These are phyloP conservation scores for Chalara sp. DNA, from an alignment of 2,329 filamentous ascomycete genomes.

Conservation along the genomic window DNA sequence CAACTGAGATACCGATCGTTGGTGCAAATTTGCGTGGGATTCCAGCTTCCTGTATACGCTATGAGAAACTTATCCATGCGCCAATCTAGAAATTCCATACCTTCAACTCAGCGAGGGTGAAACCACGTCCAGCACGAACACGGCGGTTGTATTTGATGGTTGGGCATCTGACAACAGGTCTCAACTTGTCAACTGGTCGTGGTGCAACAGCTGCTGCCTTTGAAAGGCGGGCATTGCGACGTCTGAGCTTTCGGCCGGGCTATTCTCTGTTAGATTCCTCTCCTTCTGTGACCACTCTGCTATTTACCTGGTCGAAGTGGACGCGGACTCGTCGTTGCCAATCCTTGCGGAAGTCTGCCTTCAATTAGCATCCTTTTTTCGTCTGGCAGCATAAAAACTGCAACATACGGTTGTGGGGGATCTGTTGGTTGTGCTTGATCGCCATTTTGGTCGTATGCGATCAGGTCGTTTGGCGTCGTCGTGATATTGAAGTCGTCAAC, in stretches of 20 bases:
- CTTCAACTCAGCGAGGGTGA: constrained; percentile 97
- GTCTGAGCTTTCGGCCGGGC: constrained; percentile 93
- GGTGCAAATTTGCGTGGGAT: constrained; percentile 90
- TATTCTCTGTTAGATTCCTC: constrained; percentile 37
- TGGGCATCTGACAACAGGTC: constrained; percentile 95
- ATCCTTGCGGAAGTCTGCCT: constrained; percentile 95
- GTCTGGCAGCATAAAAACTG: constrained; percentile 12
- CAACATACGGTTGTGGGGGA: constrained; percentile 85
- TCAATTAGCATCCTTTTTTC: constrained; percentile 23
- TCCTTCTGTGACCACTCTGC: constrained; percentile 14
- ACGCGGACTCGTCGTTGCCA: constrained; percentile 98
- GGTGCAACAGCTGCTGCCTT: constrained; percentile 96
- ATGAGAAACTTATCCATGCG: constrained; percentile 11
- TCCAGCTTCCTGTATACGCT: constrained; percentile 72
- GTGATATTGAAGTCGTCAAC: background rate
- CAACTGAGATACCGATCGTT: constrained; percentile 96
- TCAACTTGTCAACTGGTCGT: constrained; percentile 93
- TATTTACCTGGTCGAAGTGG: constrained; percentile 97
- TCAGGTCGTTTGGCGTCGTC: constrained; percentile 19
- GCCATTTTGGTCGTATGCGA: constrained; percentile 44
- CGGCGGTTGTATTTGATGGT: constrained; percentile 99
- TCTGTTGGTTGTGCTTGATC: constrained; percentile 99
- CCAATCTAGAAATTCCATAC: constrained; percentile 42
- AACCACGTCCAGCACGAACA: constrained; percentile 92
- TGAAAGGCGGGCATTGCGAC: constrained; percentile 82